These are phyloP conservation scores for Licmophora abbreviata DNA, from an alignment of 108 stramenopile species.

Conservation along the genomic window DNA sequence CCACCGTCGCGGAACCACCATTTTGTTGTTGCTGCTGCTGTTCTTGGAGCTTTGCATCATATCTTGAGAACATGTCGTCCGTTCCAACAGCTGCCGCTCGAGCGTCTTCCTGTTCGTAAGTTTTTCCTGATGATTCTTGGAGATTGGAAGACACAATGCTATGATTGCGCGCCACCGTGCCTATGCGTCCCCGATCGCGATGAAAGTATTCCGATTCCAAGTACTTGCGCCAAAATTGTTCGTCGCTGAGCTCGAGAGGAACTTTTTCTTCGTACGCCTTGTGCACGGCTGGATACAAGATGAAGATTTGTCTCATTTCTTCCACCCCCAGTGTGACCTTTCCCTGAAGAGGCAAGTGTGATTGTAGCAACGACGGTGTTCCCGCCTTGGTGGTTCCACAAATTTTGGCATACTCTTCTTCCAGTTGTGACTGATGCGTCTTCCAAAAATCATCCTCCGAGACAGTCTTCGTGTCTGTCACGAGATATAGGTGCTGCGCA, in stretches of 20 bases:
- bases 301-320: constrained; percentile 88
- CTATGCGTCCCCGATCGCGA: constrained; percentile 76
- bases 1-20: not conserved
- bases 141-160: constrained; percentile 14
- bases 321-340: constrained; percentile 47
- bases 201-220: constrained; percentile 85
- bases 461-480: constrained; percentile 53
- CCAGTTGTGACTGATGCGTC: constrained; percentile 54
- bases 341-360: constrained; percentile 40
- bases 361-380: constrained; percentile 52
- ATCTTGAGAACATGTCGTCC: constrained; percentile 76
- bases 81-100: constrained; percentile 75
- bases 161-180: constrained; percentile 39
- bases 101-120: constrained; percentile 46
- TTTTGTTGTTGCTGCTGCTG: no score
- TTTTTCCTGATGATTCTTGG: constrained; percentile 18
- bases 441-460: constrained; percentile 83
- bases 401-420: constrained; percentile 80
- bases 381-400: constrained; percentile 43
- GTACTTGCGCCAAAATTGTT: constrained; percentile 86
- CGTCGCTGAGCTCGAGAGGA: constrained; percentile 75
- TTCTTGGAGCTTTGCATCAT: constrained; percentile 52
- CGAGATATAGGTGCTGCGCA: constrained; percentile 68
- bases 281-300: constrained; percentile 86
- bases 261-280: constrained; percentile 90